phyloP scores from a whole-genome alignment of 176 grass and related monocot genomes.

The Pharus latifolius region DNA sequence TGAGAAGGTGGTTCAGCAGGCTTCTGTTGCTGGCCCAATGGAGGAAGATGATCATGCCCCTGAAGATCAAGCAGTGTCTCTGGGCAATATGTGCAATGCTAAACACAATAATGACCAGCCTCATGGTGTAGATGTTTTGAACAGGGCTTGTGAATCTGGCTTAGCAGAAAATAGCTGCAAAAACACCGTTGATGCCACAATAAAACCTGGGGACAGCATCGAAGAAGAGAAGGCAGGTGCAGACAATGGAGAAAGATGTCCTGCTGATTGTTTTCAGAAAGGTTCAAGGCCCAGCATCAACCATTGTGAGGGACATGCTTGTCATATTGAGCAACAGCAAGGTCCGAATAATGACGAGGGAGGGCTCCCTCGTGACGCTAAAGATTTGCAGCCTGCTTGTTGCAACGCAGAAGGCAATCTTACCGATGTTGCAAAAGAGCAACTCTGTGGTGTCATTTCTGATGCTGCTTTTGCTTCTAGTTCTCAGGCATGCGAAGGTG shows the following conservation, averaged over 20 bases:
- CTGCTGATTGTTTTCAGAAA: neutral
- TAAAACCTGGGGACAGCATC: neutral
- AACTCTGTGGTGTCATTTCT: neutral
- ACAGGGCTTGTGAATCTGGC: neutral
- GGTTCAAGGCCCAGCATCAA: neutral
- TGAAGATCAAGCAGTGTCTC: neutral
- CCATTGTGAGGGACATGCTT: neutral
- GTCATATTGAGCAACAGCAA: neutral
- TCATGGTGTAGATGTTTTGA: neutral
- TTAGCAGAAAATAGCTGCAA: neutral
- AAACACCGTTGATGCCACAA: neutral
- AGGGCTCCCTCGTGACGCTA: neutral
- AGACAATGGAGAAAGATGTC: neutral
- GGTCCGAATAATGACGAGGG: neutral
- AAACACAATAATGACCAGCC: neutral
- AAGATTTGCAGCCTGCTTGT: neutral
- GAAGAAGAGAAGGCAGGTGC: neutral
- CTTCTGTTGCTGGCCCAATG: neutral
- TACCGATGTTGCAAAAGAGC: neutral
- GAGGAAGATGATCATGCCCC: neutral
- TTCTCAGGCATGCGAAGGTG: conserved; percentile 17
- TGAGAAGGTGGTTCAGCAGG: neutral
- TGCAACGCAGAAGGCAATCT: neutral
- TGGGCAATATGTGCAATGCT: neutral
- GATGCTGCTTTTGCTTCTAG: conserved; percentile 5